Conservation (phyloP, 345 rosid genomes). For the Boechera retrofracta region DNA sequence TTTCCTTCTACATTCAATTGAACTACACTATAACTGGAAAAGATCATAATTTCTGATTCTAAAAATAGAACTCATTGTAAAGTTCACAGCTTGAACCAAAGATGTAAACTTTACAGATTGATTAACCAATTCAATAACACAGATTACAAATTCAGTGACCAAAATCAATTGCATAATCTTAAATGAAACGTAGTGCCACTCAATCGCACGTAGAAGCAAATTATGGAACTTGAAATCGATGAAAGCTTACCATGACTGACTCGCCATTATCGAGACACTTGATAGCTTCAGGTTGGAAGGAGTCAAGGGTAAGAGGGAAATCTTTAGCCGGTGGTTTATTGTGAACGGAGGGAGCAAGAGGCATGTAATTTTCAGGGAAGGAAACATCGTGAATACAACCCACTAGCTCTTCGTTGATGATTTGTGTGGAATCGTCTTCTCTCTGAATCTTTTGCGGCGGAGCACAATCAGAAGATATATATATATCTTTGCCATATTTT, state of each 20-base stretch:
- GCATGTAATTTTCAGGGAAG: conserved; percentile 68
- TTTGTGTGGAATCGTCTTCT: conserved; percentile 44
- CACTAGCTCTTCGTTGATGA: conserved; percentile 46
- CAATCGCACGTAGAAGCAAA: neutral
- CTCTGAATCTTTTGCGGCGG: conserved; percentile 56
- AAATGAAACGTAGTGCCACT: neutral
- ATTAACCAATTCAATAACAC: neutral
- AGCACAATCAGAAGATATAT: conserved; percentile 39
- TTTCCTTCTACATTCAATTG: neutral
- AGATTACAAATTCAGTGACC: neutral
- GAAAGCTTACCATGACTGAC: conserved; percentile 76
- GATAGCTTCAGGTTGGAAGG: conserved; percentile 95
- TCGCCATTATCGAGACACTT: conserved; percentile 85
- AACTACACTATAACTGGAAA: neutral
- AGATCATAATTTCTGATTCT: neutral
- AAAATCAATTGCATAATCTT: neutral
- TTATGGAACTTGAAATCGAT: neutral
- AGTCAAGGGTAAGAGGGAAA: conserved; percentile 89
- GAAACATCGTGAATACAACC: conserved; percentile 87
- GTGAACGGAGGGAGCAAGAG: conserved; percentile 43
- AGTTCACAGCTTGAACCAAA: conserved; percentile 19
- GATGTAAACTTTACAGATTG: neutral
- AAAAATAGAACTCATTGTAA: neutral
- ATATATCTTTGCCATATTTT: too few species aligned
- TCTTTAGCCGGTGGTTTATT: conserved; percentile 85